Evolutionary conservation across 257 asterid genomes (phyloP), one percentile per base, ranked within the genome.

Genomic region (Nicotiana tomentosiformis): DNA sequence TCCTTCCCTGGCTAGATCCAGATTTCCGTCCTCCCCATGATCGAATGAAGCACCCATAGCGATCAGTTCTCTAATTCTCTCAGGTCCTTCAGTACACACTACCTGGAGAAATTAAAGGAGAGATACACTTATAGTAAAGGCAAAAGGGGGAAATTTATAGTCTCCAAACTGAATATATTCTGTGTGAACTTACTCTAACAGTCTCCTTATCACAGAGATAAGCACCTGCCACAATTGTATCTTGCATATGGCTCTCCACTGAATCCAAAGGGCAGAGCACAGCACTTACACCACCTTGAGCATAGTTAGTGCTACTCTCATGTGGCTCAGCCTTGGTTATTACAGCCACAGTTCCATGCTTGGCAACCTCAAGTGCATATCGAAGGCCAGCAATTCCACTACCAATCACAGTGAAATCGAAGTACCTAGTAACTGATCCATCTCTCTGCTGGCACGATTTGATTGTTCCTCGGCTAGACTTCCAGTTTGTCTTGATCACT

Each of bases 41-140:
- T 96, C 98, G 85, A 96, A 96, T 20, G 99, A 94, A 88, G 99
- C 98, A 66, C 99, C 99, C 97, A 96, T 94, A n/a, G 99, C 97
- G 20, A 96, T 94, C 89, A 96, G 84, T 87, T 96, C 98, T 82
- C 89, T 91, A 83, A 94, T 93, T 87, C 99, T 96, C 77, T 94
- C 98, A 29, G 99, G 98, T 74, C 99, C 99, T 90, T 96, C 99
- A 16, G 99, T 94, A 83, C 99, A 96, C 80, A 96, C 99, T 77
- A 96, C 97, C 98, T 96, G 91, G 60, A 84, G 79, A 81, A 78
- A 55, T 43, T 43, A 7, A 43, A 43, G 10, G 49, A 82, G 64
- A 76, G 39, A 76, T 15, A 33, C 80, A 26, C 46, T 76, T 51
- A 51, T 12, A 76, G 61, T 35, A 72, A 14, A 26, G 51, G 80